A percentile compares a stretch with the other conserved stretches of the same genome.
phyloP scores from a whole-genome alignment of 805 yeast genomes.

The Metschnikowia kunwiensis region DNA sequence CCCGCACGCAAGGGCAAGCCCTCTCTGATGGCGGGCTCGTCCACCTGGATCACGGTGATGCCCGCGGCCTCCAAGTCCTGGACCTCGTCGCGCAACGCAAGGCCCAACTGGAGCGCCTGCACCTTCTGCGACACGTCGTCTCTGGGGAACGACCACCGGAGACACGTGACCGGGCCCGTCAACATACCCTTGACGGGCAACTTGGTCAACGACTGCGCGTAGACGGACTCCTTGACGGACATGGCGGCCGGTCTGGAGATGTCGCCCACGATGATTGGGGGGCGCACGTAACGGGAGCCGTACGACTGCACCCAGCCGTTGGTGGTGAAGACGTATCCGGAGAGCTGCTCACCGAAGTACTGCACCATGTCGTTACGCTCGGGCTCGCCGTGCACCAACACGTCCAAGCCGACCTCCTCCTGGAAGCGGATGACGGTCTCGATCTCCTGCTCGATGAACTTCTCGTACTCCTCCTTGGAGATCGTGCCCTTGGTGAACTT shows the following conservation, averaged over 20 bases:
- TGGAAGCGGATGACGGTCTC: slow-evolving; percentile 96
- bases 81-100: slow-evolving; percentile 98
- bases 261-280: slow-evolving; percentile 99
- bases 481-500: slow-evolving; percentile 96
- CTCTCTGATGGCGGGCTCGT: slow-evolving; percentile 99
- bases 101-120: slow-evolving; percentile 95
- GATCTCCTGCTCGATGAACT: slow-evolving; percentile 95
- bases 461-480: slow-evolving; percentile 91
- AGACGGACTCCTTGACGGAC: slow-evolving; percentile 99
- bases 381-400: slow-evolving; percentile 99
- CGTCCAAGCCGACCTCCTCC: slow-evolving; percentile 98
- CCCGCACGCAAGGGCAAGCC: slow-evolving; percentile 99
- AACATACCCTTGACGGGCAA: slow-evolving; percentile 99
- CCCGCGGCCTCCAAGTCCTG: slow-evolving; percentile 98
- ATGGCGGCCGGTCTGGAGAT: slow-evolving; percentile 97
- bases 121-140: slow-evolving; percentile 89
- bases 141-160: slow-evolving; percentile 99
- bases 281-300: slow-evolving; percentile 99
- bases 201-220: slow-evolving; percentile 93
- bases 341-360: slow-evolving; percentile 98
- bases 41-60: slow-evolving; percentile 96
- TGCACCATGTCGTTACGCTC: slow-evolving; percentile 99
- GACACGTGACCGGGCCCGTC: slow-evolving; percentile 99
- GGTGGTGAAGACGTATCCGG: slow-evolving; percentile 97
- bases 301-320: slow-evolving; percentile 99